Evolutionary conservation across 345 rosid species (phyloP), one percentile per base, ranked within the genome.

Genomic region (Atalantia buxifolia): DNA sequence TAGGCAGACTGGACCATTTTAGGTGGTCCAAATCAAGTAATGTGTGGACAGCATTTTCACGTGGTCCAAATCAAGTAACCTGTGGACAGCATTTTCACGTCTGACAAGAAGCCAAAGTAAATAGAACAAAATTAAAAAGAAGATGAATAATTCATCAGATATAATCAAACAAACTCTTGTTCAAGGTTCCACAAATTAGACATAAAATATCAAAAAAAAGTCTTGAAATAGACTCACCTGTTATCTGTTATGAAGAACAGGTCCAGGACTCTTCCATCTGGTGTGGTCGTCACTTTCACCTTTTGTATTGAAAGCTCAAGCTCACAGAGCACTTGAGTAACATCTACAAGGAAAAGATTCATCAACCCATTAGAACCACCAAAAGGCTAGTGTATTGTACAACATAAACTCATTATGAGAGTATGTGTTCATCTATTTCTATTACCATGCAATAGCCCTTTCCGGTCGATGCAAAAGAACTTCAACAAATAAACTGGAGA

Each of bases 241-340:
- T 87, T 92, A 84, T 92, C 97, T 16, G 90, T 91, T 48, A 94
- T 80, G 69, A 94, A 93, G 90, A 94, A 93, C 78, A 93, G 97
- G 76, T 94, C 95, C 53, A 93, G 80, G 76, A 91, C 97, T 80
- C 91, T 91, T 40, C 82, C 93, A 79, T 93, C 97, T 2, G 97
- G 97, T 0, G 94, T 91, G 0, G 94, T 93, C 0, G 83, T 93
- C n/a, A 94, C 98, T 86, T 94, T 94, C 55, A 94, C 98, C 77
- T 85, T 88, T 77, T 88, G 97, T 80, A 93, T 94, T 33, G 96
- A 86, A 50, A 92, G 86, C 88, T 94, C 93, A 21, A 94, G 97
- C 87, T 94, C 97, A 64, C 87, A 84, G n/a, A 91, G 90, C 78
- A 90, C 87, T 80, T 77, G 90, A 66, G 97, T 93, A 69, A 91